Conservation (phyloP, 2,329 filamentous ascomycete genomes). For the Cercospora sp. region DNA sequence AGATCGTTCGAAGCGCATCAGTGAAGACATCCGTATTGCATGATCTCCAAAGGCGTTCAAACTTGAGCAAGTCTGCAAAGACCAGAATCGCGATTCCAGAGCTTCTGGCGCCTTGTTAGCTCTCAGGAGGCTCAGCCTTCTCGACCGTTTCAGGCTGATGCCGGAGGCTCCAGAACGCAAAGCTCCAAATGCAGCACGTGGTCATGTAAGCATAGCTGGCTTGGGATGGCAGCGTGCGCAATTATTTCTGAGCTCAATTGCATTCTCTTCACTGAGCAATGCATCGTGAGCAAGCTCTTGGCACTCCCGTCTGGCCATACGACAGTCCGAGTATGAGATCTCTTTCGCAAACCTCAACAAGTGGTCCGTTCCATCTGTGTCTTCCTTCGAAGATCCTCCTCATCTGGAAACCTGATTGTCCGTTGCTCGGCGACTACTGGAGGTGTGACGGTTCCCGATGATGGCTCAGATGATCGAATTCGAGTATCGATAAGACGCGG, state of each 20-base stretch:
- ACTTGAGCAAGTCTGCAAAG: background rate
- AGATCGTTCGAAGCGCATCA: background rate
- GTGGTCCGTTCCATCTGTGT: background rate
- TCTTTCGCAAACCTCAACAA: background rate
- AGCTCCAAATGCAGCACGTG: background rate
- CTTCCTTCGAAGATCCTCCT: slow-evolving; percentile 15
- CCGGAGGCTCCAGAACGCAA: background rate
- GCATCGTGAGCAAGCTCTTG: background rate
- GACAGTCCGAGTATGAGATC: background rate
- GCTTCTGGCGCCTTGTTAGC: background rate
- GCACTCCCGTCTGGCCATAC: background rate
- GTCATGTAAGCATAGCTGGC: background rate
- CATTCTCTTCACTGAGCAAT: background rate
- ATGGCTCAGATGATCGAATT: background rate
- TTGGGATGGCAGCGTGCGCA: background rate
- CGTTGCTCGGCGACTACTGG: slow-evolving; percentile 27
- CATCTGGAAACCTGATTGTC: slow-evolving; percentile 38
- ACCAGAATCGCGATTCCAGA: background rate
- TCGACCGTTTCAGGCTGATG: background rate
- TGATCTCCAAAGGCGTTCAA: background rate
- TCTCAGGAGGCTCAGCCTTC: background rate
- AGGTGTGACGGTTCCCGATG: slow-evolving; percentile 17
- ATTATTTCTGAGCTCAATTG: background rate
- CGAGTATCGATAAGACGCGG: background rate
- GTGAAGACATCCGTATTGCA: background rate